Percentiles rank a stretch among this genome's conserved stretches.
Evolutionary conservation across 495 filamentous ascomycete species (phyloP).

Genomic region (Jackrogersella multiformis): DNA sequence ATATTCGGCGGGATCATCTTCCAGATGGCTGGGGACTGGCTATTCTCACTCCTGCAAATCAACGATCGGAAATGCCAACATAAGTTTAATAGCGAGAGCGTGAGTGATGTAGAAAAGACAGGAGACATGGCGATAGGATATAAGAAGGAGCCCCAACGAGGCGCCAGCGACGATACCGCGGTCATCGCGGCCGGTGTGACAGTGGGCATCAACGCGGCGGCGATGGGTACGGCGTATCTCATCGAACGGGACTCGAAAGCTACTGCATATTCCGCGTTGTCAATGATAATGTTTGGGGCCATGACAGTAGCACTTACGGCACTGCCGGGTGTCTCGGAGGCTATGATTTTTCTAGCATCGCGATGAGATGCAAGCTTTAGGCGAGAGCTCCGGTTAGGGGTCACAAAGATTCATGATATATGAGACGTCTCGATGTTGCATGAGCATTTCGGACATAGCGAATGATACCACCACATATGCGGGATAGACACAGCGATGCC

Average conservation of each 20-base stretch:
- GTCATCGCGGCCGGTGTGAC: slow-evolving; percentile 56
- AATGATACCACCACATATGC: slow-evolving; percentile 33
- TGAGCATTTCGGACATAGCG: slow-evolving; percentile 26
- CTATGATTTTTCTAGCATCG: slow-evolving; percentile 12
- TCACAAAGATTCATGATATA: slow-evolving; percentile 20
- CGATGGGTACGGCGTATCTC: slow-evolving; percentile 60
- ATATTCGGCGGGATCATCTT: slow-evolving; percentile 57
- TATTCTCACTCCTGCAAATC: slow-evolving; percentile 42
- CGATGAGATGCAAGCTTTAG: slow-evolving; percentile 2
- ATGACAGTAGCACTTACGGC: slow-evolving; percentile 58
- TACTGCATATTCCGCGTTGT: slow-evolving; percentile 57
- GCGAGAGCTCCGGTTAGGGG: not conserved
- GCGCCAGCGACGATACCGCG: slow-evolving; percentile 30
- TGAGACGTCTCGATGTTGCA: slow-evolving; percentile 18
- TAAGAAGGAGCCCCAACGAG: not conserved
- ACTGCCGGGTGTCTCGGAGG: slow-evolving; percentile 32
- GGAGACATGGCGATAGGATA: not conserved
- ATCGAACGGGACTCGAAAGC: slow-evolving; percentile 58
- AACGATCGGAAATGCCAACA: slow-evolving; percentile 14
- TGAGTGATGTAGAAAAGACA: not conserved
- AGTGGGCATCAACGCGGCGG: slow-evolving; percentile 60
- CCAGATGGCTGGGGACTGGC: slow-evolving; percentile 54
- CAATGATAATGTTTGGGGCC: slow-evolving; percentile 59
- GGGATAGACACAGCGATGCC: slow-evolving; percentile 2
- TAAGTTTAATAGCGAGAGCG: slow-evolving; percentile 3